Evolutionary conservation across 441 rosid genomes (phyloP).

Genomic region (Bocquillonia castaneifolia): DNA sequence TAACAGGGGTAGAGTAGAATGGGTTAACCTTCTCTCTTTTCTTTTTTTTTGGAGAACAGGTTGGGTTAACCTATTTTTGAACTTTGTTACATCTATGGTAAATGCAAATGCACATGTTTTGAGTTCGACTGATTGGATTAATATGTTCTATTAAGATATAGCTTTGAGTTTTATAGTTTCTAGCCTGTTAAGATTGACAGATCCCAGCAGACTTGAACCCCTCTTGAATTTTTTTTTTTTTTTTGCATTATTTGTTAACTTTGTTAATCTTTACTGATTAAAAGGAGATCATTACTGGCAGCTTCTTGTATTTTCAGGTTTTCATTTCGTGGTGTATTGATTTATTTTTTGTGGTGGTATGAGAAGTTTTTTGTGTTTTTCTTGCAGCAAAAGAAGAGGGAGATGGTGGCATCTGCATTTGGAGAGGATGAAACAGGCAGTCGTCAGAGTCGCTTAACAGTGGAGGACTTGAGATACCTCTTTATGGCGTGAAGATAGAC

Average conservation of each 20-base stretch:
- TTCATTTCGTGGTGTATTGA: neutral
- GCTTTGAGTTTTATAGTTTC: neutral
- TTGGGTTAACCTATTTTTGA: neutral
- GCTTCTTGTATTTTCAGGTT: neutral
- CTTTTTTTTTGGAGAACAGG: too few species aligned
- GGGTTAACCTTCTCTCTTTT: too few species aligned
- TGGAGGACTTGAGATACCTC: conserved; percentile 74
- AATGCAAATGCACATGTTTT: neutral
- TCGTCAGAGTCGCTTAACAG: conserved; percentile 71
- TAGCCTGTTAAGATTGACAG: neutral
- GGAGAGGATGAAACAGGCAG: conserved; percentile 79
- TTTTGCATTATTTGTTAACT: neutral
- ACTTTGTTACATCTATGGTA: neutral
- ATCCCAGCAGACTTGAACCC: neutral
- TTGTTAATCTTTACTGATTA: neutral
- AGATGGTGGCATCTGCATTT: conserved; percentile 88
- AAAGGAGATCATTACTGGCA: neutral
- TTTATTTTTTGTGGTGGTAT: neutral
- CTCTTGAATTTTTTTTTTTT: neutral
- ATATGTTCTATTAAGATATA: too few species aligned
- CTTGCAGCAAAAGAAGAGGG: conserved; percentile 84
- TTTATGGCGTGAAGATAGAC: conserved; percentile 55
- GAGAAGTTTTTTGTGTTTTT: neutral
- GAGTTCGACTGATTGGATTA: neutral
- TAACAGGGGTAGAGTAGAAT: neutral